Percentiles rank a stretch among this genome's conserved stretches.
These are phyloP conservation scores for Cordia subcordata DNA, from an alignment of 257 asterid species.

Conservation along the genomic window DNA sequence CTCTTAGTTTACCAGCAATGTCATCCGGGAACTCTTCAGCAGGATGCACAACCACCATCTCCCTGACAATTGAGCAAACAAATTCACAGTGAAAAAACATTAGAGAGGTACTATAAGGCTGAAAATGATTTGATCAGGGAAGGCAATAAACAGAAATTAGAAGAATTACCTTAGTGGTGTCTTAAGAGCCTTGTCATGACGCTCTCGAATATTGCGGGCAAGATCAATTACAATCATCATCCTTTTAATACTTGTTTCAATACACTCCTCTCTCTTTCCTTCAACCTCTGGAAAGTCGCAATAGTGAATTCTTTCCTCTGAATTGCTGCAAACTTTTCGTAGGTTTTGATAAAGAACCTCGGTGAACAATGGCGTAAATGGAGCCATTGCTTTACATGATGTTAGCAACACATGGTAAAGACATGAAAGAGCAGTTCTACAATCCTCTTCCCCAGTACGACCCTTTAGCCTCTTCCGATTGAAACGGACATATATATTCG, in stretches of 20 bases:
- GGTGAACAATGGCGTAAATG: constrained; percentile 93
- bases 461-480: constrained; percentile 94
- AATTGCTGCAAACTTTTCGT: constrained; percentile 53
- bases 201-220: constrained; percentile 91
- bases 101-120: not conserved
- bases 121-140: not conserved
- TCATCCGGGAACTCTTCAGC: constrained; percentile 82
- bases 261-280: constrained; percentile 82
- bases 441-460: constrained; percentile 87
- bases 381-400: constrained; percentile 96
- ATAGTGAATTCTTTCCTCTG: constrained; percentile 91
- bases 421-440: constrained; percentile 89
- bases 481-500: constrained; percentile 91
- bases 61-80: constrained; percentile 32
- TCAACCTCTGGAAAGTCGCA: constrained; percentile 85
- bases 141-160: not conserved
- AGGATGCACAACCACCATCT: constrained; percentile 93
- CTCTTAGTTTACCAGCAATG: constrained; percentile 68
- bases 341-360: constrained; percentile 90
- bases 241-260: constrained; percentile 82
- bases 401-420: constrained; percentile 86
- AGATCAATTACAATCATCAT: constrained; percentile 90
- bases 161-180: constrained; percentile 52
- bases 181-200: constrained; percentile 87
- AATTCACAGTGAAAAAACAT: not conserved